These are phyloP conservation scores for Aspergillus sp. DNA, from an alignment of 2,329 filamentous ascomycete species.

Conservation along the genomic window DNA sequence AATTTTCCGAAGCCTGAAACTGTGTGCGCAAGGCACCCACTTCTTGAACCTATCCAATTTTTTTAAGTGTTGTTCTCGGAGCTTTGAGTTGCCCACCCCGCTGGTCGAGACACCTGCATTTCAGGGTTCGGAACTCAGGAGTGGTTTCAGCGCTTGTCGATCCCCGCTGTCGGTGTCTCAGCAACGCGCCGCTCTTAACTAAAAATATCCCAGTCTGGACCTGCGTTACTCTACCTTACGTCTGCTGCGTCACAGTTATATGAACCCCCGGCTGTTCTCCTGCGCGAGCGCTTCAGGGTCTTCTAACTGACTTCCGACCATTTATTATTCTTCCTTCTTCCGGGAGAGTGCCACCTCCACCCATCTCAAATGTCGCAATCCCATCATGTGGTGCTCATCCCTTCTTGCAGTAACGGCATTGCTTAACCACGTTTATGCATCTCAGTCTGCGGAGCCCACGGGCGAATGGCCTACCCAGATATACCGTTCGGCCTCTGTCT, in stretches of 20 bases:
- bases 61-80: too few relatives aligned
- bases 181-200: neutral
- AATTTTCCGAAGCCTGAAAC: neutral
- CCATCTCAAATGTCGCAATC: neutral
- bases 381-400: neutral
- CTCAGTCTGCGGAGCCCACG: constrained; percentile 13
- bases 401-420: constrained; percentile 2
- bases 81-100: too few relatives aligned
- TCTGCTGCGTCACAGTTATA: neutral
- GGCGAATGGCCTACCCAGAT: constrained; percentile 27
- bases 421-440: constrained; percentile 9
- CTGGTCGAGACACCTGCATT: too few relatives aligned
- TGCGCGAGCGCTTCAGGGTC: neutral
- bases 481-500: constrained; percentile 23
- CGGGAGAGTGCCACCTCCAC: neutral
- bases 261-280: neutral
- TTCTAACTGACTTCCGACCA: too few relatives aligned
- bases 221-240: neutral
- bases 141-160: neutral
- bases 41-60: too few relatives aligned
- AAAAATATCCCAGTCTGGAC: neutral
- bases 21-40: neutral
- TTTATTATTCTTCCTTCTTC: neutral
- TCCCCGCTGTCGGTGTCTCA: neutral
- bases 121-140: neutral